Evolutionary conservation across 345 rosid genomes (phyloP).

Genomic region (Cardamine resedifolia): DNA sequence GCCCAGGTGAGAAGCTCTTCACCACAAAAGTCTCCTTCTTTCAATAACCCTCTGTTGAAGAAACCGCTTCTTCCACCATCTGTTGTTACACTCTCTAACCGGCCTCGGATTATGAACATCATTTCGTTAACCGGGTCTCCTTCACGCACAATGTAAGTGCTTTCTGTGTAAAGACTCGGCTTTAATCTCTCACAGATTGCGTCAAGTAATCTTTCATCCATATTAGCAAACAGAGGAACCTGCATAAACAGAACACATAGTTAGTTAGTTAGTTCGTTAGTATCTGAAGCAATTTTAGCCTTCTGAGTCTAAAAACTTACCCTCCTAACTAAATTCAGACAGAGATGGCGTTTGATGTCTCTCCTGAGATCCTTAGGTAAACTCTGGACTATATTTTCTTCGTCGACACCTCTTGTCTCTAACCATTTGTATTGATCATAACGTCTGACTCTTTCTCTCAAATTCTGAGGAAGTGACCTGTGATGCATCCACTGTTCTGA

Average conservation of each 20-base stretch:
- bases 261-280: not conserved
- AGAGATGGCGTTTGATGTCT: constrained; percentile 87
- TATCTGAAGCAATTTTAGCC: not conserved
- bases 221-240: constrained; percentile 90
- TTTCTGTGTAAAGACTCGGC: constrained; percentile 75
- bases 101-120: constrained; percentile 86
- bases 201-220: constrained; percentile 84
- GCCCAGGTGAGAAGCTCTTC: constrained; percentile 98
- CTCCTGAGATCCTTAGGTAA: constrained; percentile 86
- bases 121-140: constrained; percentile 94
- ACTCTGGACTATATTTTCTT: constrained; percentile 56
- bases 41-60: constrained; percentile 67
- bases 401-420: constrained; percentile 52
- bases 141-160: constrained; percentile 77
- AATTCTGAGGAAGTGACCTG: constrained; percentile 63
- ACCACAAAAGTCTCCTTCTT: constrained; percentile 85
- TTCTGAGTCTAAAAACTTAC: constrained; percentile 42
- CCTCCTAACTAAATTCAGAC: constrained; percentile 82
- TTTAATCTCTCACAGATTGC: constrained; percentile 87
- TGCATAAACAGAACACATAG: constrained; percentile 27
- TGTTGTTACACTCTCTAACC: constrained; percentile 83
- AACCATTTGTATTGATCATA: constrained; percentile 56
- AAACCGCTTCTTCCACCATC: constrained; percentile 95
- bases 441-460: constrained; percentile 49
- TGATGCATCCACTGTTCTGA: constrained; percentile 98